Evolutionary conservation across 2,329 filamentous ascomycete genomes (phyloP).

Genomic region (Aureobasidium sp.): DNA sequence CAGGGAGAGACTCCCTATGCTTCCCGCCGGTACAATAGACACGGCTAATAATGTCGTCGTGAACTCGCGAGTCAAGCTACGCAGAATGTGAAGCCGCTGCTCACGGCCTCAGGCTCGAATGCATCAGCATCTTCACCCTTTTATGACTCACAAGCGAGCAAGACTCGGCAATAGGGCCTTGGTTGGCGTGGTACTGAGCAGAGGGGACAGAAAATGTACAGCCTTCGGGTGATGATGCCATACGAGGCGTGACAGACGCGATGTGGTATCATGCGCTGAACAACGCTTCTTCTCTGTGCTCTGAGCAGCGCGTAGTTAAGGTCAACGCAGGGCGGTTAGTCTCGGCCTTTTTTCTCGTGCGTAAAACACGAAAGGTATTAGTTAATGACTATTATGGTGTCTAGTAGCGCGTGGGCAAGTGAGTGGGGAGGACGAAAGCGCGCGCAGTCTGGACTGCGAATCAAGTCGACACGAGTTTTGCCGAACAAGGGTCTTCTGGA

Average conservation of each 20-base stretch:
- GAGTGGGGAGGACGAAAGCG: background rate
- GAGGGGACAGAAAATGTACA: background rate
- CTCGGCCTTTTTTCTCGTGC: background rate
- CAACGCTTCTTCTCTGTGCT: background rate
- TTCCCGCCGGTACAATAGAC: background rate
- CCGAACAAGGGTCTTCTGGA: background rate
- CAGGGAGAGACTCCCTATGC: background rate
- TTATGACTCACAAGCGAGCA: background rate
- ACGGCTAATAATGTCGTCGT: background rate
- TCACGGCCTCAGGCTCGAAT: background rate
- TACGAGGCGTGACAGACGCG: background rate
- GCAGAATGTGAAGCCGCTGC: background rate
- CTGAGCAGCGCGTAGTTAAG: background rate
- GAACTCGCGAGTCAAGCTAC: background rate
- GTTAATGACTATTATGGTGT: background rate
- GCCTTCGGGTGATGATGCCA: background rate
- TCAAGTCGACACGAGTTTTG: constrained; percentile 5
- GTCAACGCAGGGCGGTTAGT: background rate
- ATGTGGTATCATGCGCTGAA: background rate
- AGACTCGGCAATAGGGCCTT: background rate
- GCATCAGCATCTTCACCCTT: background rate
- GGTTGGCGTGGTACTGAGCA: background rate
- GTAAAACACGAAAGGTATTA: background rate
- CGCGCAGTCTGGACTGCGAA: constrained; percentile 6
- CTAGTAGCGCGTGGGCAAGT: background rate